phyloP scores from a whole-genome alignment of 2,329 filamentous ascomycete species.

The Pestalotiopsis sp. region DNA sequence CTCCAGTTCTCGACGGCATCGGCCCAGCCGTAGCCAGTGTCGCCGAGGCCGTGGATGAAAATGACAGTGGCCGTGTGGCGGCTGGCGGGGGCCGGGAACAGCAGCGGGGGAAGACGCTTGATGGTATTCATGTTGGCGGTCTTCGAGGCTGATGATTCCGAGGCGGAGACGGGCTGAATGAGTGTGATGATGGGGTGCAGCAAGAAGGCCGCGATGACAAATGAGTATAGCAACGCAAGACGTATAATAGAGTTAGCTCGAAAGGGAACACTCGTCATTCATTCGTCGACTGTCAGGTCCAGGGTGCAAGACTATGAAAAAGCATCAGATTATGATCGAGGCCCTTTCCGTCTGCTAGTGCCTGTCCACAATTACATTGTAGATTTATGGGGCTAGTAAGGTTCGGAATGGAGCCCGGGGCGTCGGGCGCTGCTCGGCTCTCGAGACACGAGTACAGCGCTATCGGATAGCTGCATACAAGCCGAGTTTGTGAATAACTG shows the following conservation, averaged over 20 bases:
- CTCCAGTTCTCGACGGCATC: conserved; percentile 87
- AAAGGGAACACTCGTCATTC: conserved; percentile 1
- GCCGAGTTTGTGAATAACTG: not conserved
- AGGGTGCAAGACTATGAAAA: not conserved
- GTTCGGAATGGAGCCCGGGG: not conserved
- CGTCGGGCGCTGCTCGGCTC: not conserved
- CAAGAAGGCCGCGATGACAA: not conserved
- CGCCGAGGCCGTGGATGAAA: conserved; percentile 89
- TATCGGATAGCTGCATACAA: not conserved
- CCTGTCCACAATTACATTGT: not conserved
- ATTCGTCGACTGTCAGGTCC: not conserved
- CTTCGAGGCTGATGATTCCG: not conserved
- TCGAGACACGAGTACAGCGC: not conserved
- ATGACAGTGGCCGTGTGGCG: conserved; percentile 93
- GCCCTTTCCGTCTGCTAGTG: not conserved
- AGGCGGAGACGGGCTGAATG: not conserved
- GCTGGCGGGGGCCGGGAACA: conserved; percentile 27
- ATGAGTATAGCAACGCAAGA: not conserved
- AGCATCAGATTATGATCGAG: not conserved
- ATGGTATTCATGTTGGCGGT: conserved; percentile 22
- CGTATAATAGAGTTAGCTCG: not conserved
- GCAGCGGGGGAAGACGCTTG: conserved; percentile 28
- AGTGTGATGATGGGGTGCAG: not conserved
- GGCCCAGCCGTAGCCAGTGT: conserved; percentile 79
- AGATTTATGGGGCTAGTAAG: not conserved